Base-by-base conservation (phyloP, 2,329 filamentous ascomycete species). In the Bipolaris oryzae region DNA sequence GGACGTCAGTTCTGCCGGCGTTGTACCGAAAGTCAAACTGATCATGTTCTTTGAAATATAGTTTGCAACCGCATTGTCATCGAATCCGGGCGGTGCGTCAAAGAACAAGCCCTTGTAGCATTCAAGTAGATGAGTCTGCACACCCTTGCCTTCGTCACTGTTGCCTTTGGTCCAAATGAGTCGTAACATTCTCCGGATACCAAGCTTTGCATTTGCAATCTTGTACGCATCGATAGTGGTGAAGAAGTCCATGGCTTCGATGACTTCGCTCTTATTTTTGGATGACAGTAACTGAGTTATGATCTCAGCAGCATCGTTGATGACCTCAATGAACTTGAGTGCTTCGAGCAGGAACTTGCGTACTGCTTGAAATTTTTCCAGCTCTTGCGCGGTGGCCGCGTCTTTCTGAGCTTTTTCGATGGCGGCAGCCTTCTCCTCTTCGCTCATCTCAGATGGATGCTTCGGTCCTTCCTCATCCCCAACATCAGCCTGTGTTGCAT, bases 121-220 rank as follows among this genome's bases (percentile, higher is more conserved):
- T 67, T 99, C 95, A 64, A 99, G 96, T 28, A 99, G 83, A 76
- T 99, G 95, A 2, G 90, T 91, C 74, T 99, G 96, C 2, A 99
- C 93, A 53, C 95, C 95, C 79, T 98, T 99, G 69, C 96, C 95
- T 81, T 99, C 96, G 70, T 99, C 95, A 69, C 92, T 98, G 78
- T 98, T 99, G 67, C 95, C 94, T 79, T 99, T 99, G 62, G 95
- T 99, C 95, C 95, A 99, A 75, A 99, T 99, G 18, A 99, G 83
- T 50, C 94, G 89, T 61, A 99, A 83, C 95, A 99, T 99, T 55
- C 92, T 89, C 57, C 94, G 87, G 70, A 99, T 98, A 55, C 96
- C 95, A 37, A 89, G 80, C 75, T 96, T 93, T 72, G 96, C 92
- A 65, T 95, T 91, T 75, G 97, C 91, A 56, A 99, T 89, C 75